Base-by-base conservation (phyloP, 306 rosid genomes). In the Casuarina glauca region DNA sequence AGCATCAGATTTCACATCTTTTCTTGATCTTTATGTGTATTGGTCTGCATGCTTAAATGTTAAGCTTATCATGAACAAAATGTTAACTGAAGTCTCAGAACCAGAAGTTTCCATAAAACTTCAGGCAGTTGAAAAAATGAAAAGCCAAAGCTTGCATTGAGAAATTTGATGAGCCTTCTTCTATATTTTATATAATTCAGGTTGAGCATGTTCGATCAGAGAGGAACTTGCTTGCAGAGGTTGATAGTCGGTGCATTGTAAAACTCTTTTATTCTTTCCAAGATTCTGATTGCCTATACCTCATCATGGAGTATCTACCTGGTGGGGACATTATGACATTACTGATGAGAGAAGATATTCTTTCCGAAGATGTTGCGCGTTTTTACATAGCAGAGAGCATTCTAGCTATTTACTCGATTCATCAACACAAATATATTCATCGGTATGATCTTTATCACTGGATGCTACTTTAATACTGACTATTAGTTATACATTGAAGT, bases 281-380 rank as follows among this genome's bases (percentile, higher is more conserved):
- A 91, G 98, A 93, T 87, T 86, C 97, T 1, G 98, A 96, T 75
- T 96, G 87, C 87, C 82, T 96, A 62, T 96, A 96, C 86, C 99
- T 96, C 75, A 96, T 96, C 83, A 93, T 96, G 99, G 99, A 96
- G 86, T 96, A 96, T 82, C 87, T 96, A 86, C 99, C 97, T 69
- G 99, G 99, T 75, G 99, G 99, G 73, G 99, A 96, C 86, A 96
- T 93, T 48, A 96, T 96, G 99, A 96, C 99, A 73, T 86, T 96
- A 81, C 74, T 96, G 82, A 96, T 96, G 99, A 96, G 99, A 75
- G 97, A 96, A 87, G 99, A 96, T 86, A 83, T 83, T 79, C 94
- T 96, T 79, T 90, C 99, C 50, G 99, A 93, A 86, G 90, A 93
- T 70, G 91, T 91, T 87, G 97, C 98, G 41, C 86, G 97, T 17